Percentiles rank a stretch among this genome's conserved stretches.
Conservation (phyloP, 2,329 filamentous ascomycete genomes). For the Cryoendolithus antarcticus region DNA sequence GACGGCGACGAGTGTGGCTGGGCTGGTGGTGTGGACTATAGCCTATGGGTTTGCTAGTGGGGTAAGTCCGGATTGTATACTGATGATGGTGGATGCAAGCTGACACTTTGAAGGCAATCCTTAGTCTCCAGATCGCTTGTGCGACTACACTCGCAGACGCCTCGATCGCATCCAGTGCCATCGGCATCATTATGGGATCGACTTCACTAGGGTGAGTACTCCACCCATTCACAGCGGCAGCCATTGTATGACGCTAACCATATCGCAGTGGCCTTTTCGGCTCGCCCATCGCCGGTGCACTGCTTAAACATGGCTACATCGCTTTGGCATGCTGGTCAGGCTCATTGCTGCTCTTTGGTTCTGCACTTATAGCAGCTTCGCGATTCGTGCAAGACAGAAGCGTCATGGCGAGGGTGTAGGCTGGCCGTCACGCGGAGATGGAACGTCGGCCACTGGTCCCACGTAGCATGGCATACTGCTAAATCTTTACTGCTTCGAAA, state of each 20-base stretch:
- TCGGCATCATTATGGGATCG: slow-evolving; percentile 31
- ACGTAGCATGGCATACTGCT: too few species aligned
- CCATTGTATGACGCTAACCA: not conserved
- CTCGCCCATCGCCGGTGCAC: slow-evolving; percentile 12
- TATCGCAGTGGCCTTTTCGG: slow-evolving; percentile 9
- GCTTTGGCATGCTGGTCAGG: slow-evolving; percentile 10
- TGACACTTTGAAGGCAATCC: slow-evolving; percentile 26
- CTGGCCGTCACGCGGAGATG: not conserved
- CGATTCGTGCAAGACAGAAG: slow-evolving; percentile 2
- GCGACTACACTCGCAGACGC: slow-evolving; percentile 30
- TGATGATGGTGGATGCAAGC: not conserved
- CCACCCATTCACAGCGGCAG: too few species aligned
- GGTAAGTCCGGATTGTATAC: slow-evolving; percentile 14
- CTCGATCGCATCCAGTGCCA: slow-evolving; percentile 28
- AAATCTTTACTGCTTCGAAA: too few species aligned
- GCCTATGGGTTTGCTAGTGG: slow-evolving; percentile 37
- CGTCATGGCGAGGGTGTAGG: slow-evolving; percentile 5
- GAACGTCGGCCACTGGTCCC: too few species aligned
- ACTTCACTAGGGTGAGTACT: slow-evolving; percentile 31
- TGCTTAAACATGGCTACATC: slow-evolving; percentile 11
- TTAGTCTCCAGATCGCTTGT: slow-evolving; percentile 36
- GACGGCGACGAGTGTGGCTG: slow-evolving; percentile 10
- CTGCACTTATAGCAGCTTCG: slow-evolving; percentile 3
- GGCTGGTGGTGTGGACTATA: slow-evolving; percentile 16
- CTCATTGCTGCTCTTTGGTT: slow-evolving; percentile 10